Base-by-base conservation (phyloP, 768 basidiomycete genomes). In the Leucosporidium yakuticum region DNA sequence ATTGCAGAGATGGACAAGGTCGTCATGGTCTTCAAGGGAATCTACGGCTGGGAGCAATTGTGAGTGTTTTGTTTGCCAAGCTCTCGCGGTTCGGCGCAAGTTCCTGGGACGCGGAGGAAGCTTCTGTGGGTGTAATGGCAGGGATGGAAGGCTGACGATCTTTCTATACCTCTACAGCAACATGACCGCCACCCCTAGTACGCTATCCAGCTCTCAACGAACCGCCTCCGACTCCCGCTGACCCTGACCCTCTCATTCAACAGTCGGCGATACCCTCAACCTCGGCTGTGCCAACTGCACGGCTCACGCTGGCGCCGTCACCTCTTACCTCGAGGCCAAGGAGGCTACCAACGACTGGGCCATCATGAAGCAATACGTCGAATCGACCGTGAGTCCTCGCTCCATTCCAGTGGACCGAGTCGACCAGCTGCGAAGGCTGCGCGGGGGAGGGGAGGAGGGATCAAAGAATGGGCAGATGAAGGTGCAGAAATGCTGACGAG, bases 281-380 rank as follows among this genome's bases (percentile, higher is more conserved):
- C 63, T 72, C n/a, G 67, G 25, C 34, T 75, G 74, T 57, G 54
- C 55, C 5, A 56, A 65, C 57, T 75, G 74, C 62, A 71, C 67
- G 4, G 75, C 73, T 1, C 73, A 76, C 61, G 69, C 67, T 17
- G 71, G 60, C 4, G 71, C 71, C 12, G 51, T 72, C 4, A 63
- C 69, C 44, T 71, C 71, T 0, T 76, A 74, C 68, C 66, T 71
- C 51, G 75, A 76, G 62, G 72, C 67, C n/a, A 65, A 65, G 59
- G 68, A 73, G 57, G 59, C 60, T 2, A 76, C 73, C 14, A 67
- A 73, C 60, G 66, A 71, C 63, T 74, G 64, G 67, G 74, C 56
- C 17, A 50, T 63, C 34, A 72, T 62, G 29, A 47, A 64, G 39
- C 44, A 55, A n/a, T 67, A 66, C 58, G 75, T 74, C 29, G 57